Conservation (phyloP, 345 rosid genomes). For the Toxicodendron radicans region DNA sequence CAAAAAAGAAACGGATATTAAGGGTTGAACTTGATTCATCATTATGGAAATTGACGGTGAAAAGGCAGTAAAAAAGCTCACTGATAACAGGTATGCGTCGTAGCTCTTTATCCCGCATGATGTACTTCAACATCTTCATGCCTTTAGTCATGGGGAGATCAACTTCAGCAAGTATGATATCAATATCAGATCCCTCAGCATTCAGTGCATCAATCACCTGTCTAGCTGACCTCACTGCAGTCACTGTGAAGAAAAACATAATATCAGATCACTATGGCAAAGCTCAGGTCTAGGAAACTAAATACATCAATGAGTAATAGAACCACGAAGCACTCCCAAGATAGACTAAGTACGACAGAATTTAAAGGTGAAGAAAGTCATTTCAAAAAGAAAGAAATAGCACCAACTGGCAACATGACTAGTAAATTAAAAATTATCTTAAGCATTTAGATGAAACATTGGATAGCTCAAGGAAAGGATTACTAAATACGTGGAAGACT, state of each 20-base stretch:
- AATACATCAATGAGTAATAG: slow-evolving; percentile 4
- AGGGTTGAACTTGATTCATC: neutral
- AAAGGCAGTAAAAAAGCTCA: slow-evolving; percentile 39
- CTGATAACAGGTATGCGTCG: slow-evolving; percentile 94
- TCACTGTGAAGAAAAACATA: slow-evolving; percentile 53
- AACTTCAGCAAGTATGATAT: slow-evolving; percentile 92
- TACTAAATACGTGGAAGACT: neutral
- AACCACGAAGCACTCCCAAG: neutral
- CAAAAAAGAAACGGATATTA: slow-evolving; percentile 11
- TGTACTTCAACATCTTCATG: slow-evolving; percentile 93
- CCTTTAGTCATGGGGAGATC: slow-evolving; percentile 97
- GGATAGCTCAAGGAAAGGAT: neutral
- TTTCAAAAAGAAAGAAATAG: slow-evolving; percentile 4
- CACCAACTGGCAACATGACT: neutral
- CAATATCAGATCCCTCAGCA: slow-evolving; percentile 95
- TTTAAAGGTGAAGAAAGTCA: neutral
- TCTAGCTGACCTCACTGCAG: slow-evolving; percentile 85
- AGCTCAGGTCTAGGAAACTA: neutral
- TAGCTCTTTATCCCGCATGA: slow-evolving; percentile 76
- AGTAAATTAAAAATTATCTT: neutral
- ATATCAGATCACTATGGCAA: slow-evolving; percentile 10
- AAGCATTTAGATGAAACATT: neutral
- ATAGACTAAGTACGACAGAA: neutral
- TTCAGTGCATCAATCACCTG: slow-evolving; percentile 94
- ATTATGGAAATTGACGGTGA: neutral